Base-by-base conservation (phyloP, 1,284 basidiomycete species). In the Sporisorium graminicola region DNA sequence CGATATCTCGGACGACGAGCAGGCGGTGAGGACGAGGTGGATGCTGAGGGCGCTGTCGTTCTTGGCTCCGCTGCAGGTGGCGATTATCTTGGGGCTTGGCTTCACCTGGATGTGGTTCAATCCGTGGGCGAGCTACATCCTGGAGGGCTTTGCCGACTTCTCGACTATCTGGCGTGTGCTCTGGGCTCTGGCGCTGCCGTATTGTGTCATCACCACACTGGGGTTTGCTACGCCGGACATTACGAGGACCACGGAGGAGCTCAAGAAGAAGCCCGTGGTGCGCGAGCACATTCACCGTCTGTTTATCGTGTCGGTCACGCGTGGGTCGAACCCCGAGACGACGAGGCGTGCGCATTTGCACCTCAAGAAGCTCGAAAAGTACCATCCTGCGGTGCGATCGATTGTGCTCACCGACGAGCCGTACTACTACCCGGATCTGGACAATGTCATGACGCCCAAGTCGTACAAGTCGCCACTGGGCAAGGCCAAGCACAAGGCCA, bases 401-500 rank as follows among this genome's bases (percentile, higher is more conserved):
- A 84, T 86, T 65, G 86, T 87, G 43, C 79, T 87, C 27, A 86
- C 86, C 53, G 86, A 87, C 66, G 86, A 87, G 76, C 86, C 86
- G 5, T 86, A 87, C 74, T 84, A 81, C 24, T 87, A 86, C 67
- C 86, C 86, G 24, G 86, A 87, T 58, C 80, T 87, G 57, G 84
- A 86, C 72, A 87, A 86, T 79, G 86, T 87, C 46, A 84, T 87
- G 64, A 86, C 86, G 60, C 86, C 86, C 54, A 86, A 87, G 73
- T 79, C 85, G 53, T 87, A 87, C 80, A 82, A 83, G 64, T 86
- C 86, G 35, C 86, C 86, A n/a, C 79, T 85, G 47, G 84, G 86
- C 59, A 86, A 85, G 74, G 86, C 86, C 31, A 87, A 87, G 78
- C 86, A 87, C 84, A 87, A 87, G 81, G 86, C 86, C 52, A 85